A percentile compares a stretch with the other conserved stretches of the same genome.
Evolutionary conservation across 306 rosid genomes (phyloP).

Genomic region (Leucaena leucocephala): DNA sequence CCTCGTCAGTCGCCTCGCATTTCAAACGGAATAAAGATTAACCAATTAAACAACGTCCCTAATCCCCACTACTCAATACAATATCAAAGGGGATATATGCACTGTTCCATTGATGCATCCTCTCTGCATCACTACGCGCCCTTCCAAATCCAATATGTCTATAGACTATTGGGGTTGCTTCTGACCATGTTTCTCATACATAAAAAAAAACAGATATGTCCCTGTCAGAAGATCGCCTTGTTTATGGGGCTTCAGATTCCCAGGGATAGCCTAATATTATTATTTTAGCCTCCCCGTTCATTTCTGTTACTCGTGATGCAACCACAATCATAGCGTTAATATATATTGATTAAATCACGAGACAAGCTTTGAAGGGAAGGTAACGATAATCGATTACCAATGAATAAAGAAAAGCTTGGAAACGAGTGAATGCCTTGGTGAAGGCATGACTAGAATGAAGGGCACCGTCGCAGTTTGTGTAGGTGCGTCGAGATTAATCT

Average conservation of each 20-base stretch:
- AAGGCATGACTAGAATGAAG: conserved; percentile 49
- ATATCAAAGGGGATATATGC: conserved; percentile 55
- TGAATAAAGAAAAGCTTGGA: conserved; percentile 11
- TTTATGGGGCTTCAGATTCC: conserved; percentile 36
- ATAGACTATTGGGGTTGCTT: conserved; percentile 23
- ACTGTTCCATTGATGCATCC: conserved; percentile 48
- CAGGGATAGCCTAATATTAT: conserved; percentile 31
- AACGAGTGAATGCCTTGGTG: conserved; percentile 44
- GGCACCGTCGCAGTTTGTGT: conserved; percentile 26
- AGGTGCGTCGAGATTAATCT: conserved; percentile 11
- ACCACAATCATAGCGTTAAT: conserved; percentile 33
- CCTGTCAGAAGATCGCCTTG: conserved; percentile 31
- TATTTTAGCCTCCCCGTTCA: conserved; percentile 11
- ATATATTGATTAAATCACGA: not conserved
- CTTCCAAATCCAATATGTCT: conserved; percentile 31
- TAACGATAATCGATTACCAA: not conserved
- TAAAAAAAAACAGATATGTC: conserved; percentile 22
- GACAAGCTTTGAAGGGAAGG: not conserved
- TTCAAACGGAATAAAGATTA: conserved; percentile 52
- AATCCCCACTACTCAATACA: not conserved
- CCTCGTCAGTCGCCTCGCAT: conserved; percentile 50
- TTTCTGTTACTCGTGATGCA: conserved; percentile 9
- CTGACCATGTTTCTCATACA: conserved; percentile 8
- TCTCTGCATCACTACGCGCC: not conserved
- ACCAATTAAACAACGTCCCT: conserved; percentile 4